These are phyloP conservation scores for Yamadazyma trypodendri DNA, from an alignment of 1,139 yeast species.

Conservation along the genomic window DNA sequence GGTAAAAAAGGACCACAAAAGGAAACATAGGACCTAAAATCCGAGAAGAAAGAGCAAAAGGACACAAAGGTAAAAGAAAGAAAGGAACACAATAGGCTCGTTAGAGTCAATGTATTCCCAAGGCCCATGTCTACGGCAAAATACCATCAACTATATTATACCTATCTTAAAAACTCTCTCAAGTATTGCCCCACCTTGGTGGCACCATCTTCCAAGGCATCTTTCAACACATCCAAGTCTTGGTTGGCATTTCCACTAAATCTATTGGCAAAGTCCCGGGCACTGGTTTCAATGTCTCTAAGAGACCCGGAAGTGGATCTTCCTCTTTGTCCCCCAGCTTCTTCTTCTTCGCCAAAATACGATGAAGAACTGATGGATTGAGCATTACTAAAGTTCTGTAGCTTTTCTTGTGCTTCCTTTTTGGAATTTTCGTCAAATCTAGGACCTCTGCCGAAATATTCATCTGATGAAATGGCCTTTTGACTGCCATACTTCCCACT, in stretches of 20 bases:
- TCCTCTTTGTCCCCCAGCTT: slow-evolving; percentile 24
- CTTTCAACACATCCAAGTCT: slow-evolving; percentile 83
- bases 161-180: slow-evolving; percentile 72
- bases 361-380: slow-evolving; percentile 87
- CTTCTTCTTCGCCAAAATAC: slow-evolving; percentile 83
- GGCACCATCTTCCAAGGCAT: slow-evolving; percentile 94
- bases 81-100: no score
- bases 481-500: slow-evolving; percentile 80
- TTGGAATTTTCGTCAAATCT: slow-evolving; percentile 76
- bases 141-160: no score
- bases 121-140: no score
- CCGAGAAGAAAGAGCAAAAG: no score
- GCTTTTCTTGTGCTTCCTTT: slow-evolving; percentile 73
- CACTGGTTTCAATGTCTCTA: slow-evolving; percentile 51
- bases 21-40: no score
- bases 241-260: slow-evolving; percentile 79
- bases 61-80: no score
- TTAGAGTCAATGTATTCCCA: no score
- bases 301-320: slow-evolving; percentile 27
- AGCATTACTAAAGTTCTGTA: slow-evolving; percentile 82
- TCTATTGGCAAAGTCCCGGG: slow-evolving; percentile 66
- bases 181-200: slow-evolving; percentile 78
- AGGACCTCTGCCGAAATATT: slow-evolving; percentile 84
- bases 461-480: slow-evolving; percentile 94
- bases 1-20: no score